Base-by-base conservation (phyloP, 352 stramenopile species). In the Pythium dissotocum region DNA sequence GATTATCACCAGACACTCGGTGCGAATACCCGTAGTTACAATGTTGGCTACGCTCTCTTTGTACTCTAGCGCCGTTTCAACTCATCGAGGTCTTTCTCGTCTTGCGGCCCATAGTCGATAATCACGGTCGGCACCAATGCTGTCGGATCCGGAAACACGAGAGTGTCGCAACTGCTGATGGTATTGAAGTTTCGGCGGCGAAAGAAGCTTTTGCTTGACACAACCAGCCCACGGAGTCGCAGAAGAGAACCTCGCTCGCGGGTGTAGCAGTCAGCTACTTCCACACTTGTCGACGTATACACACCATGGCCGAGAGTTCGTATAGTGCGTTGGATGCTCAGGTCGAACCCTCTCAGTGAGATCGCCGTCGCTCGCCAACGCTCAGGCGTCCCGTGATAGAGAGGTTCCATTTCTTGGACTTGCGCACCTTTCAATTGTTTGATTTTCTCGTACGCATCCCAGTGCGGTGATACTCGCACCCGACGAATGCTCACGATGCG, bases 371-470 rank as follows among this genome's bases (percentile, higher is more conserved):
- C 67, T 2, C 67, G 51, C 67, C 67, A 73, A 0, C 55, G 67
- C 16, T 69, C 52, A 6, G 70, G 70, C 3, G 70, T 77, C 1
- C 70, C 70, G 42, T 77, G 70, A 18, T 55, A 77, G 0, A 77
- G 36, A 7, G 70, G 70, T 16, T 63, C 36, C 2, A 42, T 35
- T 24, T 62, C 65, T 24, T 48, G 26, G 10, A 52, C 21, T 7
- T n/a, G 49, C 4, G 12, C 30, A 2, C 13, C 1, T 9, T 5
- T 2, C 9, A 52, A 2, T 36, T 54, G 38, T 40, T 65, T 54
- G 7, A 42, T 51, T 5, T 44, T 13, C 6, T 30, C 16, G 36
- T 53, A 75, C n/a, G 44, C 55, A 16, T 8, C 21, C 8, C 21
- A 3, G 13, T 44, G 63, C 6, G 57, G 35, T 1, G 63, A 58